Base-by-base conservation (phyloP, 2,329 filamentous ascomycete genomes). In the Monosporascus cannonballus region DNA sequence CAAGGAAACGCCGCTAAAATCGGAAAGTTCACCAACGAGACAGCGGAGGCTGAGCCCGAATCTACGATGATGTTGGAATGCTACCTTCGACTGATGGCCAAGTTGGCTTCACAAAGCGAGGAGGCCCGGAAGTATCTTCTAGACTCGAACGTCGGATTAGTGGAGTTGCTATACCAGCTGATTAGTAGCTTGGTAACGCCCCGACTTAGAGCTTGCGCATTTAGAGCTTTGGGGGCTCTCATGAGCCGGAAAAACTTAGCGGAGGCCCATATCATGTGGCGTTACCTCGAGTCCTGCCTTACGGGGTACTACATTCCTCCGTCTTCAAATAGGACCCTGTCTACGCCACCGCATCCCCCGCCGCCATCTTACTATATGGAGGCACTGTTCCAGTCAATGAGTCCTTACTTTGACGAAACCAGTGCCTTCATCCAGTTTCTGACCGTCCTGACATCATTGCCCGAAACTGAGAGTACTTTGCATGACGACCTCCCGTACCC, bases 61-160 rank as follows among this genome's bases (percentile, higher is more conserved):
- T 95, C 90, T 41, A 86, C 87, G n/a, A 89, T 96, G 71, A 96
- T 99, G 90, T 78, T 99, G 27, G 91, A 96, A 66, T 93, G 90
- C 61, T 97, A 97, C 67, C 77, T 99, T 50, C 85, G 93, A 30
- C 79, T 99, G 5, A 88, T 96, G 61, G 84, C 90, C 3, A 90
- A 95, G 68, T 76, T 99, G 9, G 86, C 87, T 56, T 78, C 80
- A 22, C 84, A 93, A 65, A 96, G 90, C 64, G 76, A 80, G 54
- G 74, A 77, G 20, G 87, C 90, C 1, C 81, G 93, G 48, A 73
- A 80, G 36, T 96, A 87, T 76, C 77, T 97, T 54, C 73, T 95
- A 22, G 79, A 83, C 42, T 69, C 85, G 22, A 79, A 69, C 6
- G 86, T 89, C 61, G 85, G 84, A 59, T 74, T 96, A 41, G 79